Evolutionary conservation across 2,329 filamentous ascomycete genomes (phyloP).

Genomic region (Coniochaeta sp.): DNA sequence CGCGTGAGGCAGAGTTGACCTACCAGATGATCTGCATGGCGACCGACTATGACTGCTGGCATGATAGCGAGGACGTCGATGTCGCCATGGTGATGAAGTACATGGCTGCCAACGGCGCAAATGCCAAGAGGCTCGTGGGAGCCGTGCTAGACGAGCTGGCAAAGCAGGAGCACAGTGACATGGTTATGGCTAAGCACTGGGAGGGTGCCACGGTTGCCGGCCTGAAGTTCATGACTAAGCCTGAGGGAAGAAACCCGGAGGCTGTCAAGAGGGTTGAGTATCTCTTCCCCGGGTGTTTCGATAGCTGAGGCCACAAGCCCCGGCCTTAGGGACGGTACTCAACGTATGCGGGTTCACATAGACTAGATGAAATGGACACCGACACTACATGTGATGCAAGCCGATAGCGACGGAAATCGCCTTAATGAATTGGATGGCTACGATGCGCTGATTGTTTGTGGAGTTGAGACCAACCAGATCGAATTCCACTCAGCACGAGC

Average conservation of each 20-base stretch:
- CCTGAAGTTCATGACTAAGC: slow-evolving; percentile 74
- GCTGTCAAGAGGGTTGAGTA: slow-evolving; percentile 75
- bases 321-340: background rate
- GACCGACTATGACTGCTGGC: slow-evolving; percentile 99
- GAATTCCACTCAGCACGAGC: background rate
- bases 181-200: slow-evolving; percentile 75
- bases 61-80: slow-evolving; percentile 72
- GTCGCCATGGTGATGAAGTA: slow-evolving; percentile 96
- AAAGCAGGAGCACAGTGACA: slow-evolving; percentile 65
- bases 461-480: too few relatives aligned
- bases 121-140: slow-evolving; percentile 77
- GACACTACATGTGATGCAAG: background rate
- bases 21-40: slow-evolving; percentile 99
- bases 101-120: slow-evolving; percentile 88
- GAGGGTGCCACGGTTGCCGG: slow-evolving; percentile 70
- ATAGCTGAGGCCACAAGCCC: slow-evolving; percentile 18
- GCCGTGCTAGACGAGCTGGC: slow-evolving; percentile 82
- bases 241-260: slow-evolving; percentile 63
- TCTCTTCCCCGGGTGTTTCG: slow-evolving; percentile 77
- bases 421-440: background rate
- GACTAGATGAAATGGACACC: background rate
- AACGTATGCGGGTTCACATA: background rate
- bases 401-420: background rate
- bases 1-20: slow-evolving; percentile 88
- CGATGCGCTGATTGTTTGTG: background rate